These are phyloP conservation scores for Bipolaris oryzae DNA, from an alignment of 2,329 filamentous ascomycete species.

Conservation along the genomic window DNA sequence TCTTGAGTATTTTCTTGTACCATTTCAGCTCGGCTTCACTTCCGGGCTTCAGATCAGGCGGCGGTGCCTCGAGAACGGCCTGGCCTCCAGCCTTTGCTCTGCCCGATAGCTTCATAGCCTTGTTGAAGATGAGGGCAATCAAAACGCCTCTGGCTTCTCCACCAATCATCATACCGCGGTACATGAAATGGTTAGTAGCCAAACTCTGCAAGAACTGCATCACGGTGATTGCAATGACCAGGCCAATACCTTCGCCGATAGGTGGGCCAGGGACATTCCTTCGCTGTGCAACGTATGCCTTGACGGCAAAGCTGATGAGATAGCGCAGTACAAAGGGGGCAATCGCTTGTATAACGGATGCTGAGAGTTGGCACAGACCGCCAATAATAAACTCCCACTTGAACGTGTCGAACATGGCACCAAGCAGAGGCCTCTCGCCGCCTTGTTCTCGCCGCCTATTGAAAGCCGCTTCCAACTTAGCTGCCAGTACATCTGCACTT, in stretches of 20 bases:
- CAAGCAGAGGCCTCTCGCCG: constrained; percentile 74
- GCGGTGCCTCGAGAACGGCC: constrained; percentile 49
- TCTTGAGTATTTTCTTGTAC: constrained; percentile 55
- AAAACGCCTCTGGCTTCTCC: constrained; percentile 81
- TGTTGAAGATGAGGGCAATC: constrained; percentile 88
- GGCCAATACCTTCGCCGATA: constrained; percentile 77
- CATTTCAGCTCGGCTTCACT: constrained; percentile 59
- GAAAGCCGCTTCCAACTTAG: constrained; percentile 71
- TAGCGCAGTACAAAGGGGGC: constrained; percentile 85
- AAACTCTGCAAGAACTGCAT: constrained; percentile 88
- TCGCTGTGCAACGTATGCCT: constrained; percentile 73
- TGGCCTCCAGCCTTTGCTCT: constrained; percentile 83
- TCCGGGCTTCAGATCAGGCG: constrained; percentile 54
- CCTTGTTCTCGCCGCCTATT: constrained; percentile 67
- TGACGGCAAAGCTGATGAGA: constrained; percentile 81
- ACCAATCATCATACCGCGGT: constrained; percentile 88
- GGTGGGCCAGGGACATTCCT: constrained; percentile 63
- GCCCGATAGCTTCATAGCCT: constrained; percentile 86
- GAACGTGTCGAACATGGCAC: constrained; percentile 86
- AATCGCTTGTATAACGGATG: constrained; percentile 76
- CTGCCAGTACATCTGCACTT: constrained; percentile 71
- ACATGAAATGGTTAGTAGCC: constrained; percentile 88
- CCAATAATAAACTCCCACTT: constrained; percentile 83
- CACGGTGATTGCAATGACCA: constrained; percentile 80
- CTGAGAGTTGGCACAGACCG: constrained; percentile 74